Evolutionary conservation across 1,139 yeast species (phyloP), one percentile per base, ranked within the genome.

Genomic region (Ashbya aceris): DNA sequence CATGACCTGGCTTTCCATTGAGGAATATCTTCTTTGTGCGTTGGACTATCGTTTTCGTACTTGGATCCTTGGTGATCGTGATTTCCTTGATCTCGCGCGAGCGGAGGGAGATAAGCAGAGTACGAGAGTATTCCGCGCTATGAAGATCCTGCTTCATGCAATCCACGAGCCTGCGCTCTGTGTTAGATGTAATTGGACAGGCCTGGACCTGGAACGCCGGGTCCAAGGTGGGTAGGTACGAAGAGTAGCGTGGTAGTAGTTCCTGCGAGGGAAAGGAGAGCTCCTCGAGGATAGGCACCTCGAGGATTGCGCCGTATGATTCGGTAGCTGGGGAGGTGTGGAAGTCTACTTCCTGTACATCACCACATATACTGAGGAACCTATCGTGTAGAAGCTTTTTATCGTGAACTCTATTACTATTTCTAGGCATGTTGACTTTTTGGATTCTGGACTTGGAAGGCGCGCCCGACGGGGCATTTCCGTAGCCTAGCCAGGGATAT

Each of bases 61-160:
- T 36, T 11, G 40, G 36, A 30, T 55, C 58, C 40, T 51, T 57
- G 35, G 47, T 63, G 68, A 76, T 66, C 40, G 71, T 71, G 20
- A 77, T 67, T 36, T 72, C 66, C 51, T 74, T 75, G 39, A 77
- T 73, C 49, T 77, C 83, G 27, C 82, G 60, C 1, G 78, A 77
- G 33, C 82, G 58, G 38, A 77, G 61, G 42, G 78, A 73, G 2
- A 77, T 59, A 7, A 66, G 45, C 7, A 67, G 45, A 0, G 68
- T 61, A 23, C 52, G 56, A 2, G 66, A 53, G 30, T 34, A 9
- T 12, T 41, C 44, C n/a, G 46, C 45, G 13, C 39, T 42, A 27
- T 67, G 55, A 42, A 77, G 55, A 52, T 77, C 83, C 45, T 68
- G 68, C 51, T 73, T 77, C 83, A 78, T 77, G 10, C 79, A 65